These are phyloP conservation scores for Betula pendula DNA, from an alignment of 306 rosid species.

Conservation along the genomic window DNA sequence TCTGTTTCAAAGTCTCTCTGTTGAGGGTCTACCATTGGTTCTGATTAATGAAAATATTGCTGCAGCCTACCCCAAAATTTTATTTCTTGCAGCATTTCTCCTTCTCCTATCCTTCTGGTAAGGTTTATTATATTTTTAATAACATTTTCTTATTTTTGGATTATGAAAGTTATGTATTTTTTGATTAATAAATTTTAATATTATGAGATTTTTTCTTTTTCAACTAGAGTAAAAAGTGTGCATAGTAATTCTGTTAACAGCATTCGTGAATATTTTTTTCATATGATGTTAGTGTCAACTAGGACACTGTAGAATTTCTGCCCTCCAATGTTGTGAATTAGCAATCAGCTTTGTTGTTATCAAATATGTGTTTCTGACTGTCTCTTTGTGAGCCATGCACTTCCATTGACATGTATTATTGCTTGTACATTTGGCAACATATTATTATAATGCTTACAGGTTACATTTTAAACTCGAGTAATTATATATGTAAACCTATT, in stretches of 20 bases:
- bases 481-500: no score
- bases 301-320: background rate
- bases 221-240: background rate
- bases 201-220: background rate
- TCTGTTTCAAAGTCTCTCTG: constrained; percentile 17
- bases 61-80: constrained; percentile 67
- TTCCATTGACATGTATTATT: background rate
- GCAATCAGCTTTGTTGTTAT: background rate
- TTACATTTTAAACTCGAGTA: background rate
- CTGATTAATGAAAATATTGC: constrained; percentile 32
- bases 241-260: background rate
- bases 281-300: background rate
- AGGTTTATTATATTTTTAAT: constrained; percentile 16
- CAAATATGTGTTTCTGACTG: background rate
- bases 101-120: constrained; percentile 75
- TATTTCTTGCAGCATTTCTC: constrained; percentile 65
- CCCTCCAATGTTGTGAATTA: background rate
- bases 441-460: background rate
- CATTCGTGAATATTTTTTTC: background rate
- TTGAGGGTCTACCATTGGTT: constrained; percentile 23
- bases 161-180: background rate
- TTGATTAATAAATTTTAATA: background rate
- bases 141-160: background rate
- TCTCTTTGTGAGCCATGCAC: background rate
- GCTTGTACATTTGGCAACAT: background rate